phyloP scores from a whole-genome alignment of 163 green algal genomes.

The Scenedesmus sp. region DNA sequence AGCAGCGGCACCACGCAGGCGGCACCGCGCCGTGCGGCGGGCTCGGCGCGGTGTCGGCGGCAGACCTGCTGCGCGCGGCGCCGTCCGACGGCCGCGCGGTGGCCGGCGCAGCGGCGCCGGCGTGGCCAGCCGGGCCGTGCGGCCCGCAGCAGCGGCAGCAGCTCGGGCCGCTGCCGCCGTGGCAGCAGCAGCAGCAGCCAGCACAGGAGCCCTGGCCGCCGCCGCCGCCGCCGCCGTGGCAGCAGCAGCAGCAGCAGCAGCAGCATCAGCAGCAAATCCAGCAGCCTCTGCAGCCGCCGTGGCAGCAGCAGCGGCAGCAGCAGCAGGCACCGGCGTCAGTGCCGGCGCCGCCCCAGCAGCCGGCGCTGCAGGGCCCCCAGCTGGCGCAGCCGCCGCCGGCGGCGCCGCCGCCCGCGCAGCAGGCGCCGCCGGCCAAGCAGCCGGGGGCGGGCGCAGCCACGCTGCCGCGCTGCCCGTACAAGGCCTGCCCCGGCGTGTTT shows the following conservation, averaged over 20 bases:
- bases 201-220: background rate
- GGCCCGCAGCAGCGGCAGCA: background rate
- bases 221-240: background rate
- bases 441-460: background rate
- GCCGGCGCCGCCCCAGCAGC: background rate
- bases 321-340: background rate
- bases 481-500: constrained; percentile 61
- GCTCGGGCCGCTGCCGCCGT: background rate
- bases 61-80: constrained; percentile 7
- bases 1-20: background rate
- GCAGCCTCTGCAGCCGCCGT: background rate
- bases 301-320: background rate
- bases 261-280: constrained; percentile 4
- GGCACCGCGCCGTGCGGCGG: background rate
- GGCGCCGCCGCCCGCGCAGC: background rate
- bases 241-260: background rate
- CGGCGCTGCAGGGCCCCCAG: background rate
- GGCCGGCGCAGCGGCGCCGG: too few relatives aligned
- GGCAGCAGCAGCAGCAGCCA: constrained; percentile 1
- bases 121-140: too few relatives aligned
- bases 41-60: background rate
- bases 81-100: too few relatives aligned
- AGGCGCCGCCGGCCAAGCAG: background rate
- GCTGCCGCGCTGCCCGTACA: constrained; percentile 26
- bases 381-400: background rate